Conservation (phyloP, 2,329 filamentous ascomycete species). For the Alternaria arborescens region DNA sequence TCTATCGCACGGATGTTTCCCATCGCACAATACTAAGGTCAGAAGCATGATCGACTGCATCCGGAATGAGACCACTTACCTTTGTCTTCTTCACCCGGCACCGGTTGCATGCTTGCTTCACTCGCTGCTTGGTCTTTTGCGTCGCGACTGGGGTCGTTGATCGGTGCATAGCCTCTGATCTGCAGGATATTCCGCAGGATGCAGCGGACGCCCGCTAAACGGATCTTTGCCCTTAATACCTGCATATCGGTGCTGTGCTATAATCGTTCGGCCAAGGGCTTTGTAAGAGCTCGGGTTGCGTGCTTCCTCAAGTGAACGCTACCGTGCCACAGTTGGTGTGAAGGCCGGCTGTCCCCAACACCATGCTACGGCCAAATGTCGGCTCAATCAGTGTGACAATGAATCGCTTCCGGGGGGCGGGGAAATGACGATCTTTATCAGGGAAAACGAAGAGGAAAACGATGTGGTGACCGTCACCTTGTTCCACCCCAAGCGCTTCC, state of each 20-base stretch:
- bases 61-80: background rate
- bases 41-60: slow-evolving; percentile 2
- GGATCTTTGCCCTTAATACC: background rate
- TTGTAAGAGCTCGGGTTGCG: background rate
- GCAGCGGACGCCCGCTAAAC: background rate
- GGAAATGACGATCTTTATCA: background rate
- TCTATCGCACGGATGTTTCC: background rate
- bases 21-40: slow-evolving; percentile 2
- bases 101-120: slow-evolving; percentile 15
- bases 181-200: background rate
- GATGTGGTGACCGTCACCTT: too few relatives aligned
- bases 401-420: background rate
- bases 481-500: too few relatives aligned
- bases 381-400: background rate
- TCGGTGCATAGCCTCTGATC: background rate
- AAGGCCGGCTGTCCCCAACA: background rate
- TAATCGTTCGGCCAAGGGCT: background rate
- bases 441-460: background rate
- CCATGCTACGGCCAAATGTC: background rate
- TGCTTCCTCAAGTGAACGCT: slow-evolving; percentile 1
- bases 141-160: background rate
- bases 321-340: background rate
- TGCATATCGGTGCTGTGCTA: slow-evolving; percentile 1
- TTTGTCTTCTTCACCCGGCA: slow-evolving; percentile 19
- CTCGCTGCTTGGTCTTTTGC: slow-evolving; percentile 8